Evolutionary conservation across 768 basidiomycete genomes (phyloP).

Genomic region (Sarcodon sp.): DNA sequence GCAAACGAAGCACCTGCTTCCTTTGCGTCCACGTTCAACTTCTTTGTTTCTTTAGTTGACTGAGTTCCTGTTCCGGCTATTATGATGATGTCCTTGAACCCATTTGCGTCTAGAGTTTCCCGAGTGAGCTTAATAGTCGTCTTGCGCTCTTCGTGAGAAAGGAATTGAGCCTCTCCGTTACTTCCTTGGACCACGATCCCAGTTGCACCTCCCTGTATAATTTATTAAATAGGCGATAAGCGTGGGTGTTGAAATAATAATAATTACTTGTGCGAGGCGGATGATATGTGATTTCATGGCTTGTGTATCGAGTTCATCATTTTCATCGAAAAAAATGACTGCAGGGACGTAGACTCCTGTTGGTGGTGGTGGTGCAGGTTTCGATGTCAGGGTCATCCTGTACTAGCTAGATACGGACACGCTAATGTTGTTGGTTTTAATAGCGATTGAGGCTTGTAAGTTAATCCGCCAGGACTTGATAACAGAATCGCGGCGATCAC

Average conservation of each 20-base stretch:
- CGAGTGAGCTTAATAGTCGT: constrained; percentile 51
- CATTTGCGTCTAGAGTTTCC: constrained; percentile 58
- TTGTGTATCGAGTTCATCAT: constrained; percentile 58
- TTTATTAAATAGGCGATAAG: background rate
- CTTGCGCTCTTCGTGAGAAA: constrained; percentile 62
- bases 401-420: too few species aligned
- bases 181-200: constrained; percentile 66
- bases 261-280: constrained; percentile 19
- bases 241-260: background rate
- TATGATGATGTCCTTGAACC: constrained; percentile 52
- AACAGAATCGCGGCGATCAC: constrained; percentile 26
- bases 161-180: constrained; percentile 67
- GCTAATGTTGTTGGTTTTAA: too few species aligned
- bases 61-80: constrained; percentile 81
- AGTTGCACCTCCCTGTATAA: constrained; percentile 51
- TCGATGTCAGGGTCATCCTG: too few species aligned
- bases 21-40: constrained; percentile 58
- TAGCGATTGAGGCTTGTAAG: too few species aligned
- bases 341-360: constrained; percentile 70
- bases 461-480: background rate
- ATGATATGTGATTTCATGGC: constrained; percentile 46
- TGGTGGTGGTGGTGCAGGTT: constrained; percentile 29
- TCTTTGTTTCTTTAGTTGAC: constrained; percentile 63
- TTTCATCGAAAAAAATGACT: constrained; percentile 56
- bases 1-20: constrained; percentile 72